phyloP scores from a whole-genome alignment of 257 asterid species.

The Fraxinus anomala region DNA sequence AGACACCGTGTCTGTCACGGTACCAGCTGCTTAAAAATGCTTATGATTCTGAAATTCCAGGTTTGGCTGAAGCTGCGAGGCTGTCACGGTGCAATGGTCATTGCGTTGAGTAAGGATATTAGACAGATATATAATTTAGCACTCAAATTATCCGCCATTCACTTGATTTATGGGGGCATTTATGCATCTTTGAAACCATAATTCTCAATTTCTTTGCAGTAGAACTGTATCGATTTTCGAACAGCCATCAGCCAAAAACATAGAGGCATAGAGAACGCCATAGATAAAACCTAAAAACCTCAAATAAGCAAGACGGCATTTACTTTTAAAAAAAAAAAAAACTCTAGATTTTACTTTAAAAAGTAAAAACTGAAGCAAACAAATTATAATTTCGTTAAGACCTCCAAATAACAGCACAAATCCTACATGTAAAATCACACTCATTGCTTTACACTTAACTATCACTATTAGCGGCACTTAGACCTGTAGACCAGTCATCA shows the following conservation, averaged over 20 bases:
- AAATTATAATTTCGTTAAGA: not conserved
- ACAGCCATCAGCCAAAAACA: not conserved
- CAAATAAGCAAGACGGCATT: too few species aligned
- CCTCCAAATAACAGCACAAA: not conserved
- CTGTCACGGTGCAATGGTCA: not conserved
- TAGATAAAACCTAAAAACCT: too few species aligned
- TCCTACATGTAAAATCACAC: not conserved
- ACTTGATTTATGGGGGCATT: not conserved
- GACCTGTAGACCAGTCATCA: not conserved
- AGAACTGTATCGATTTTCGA: not conserved
- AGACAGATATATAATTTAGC: not conserved
- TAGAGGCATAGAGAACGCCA: not conserved
- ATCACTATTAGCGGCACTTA: not conserved
- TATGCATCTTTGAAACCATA: not conserved
- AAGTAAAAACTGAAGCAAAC: not conserved
- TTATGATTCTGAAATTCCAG: too few species aligned
- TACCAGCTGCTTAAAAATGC: too few species aligned
- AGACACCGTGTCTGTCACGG: too few species aligned
- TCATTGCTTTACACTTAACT: not conserved
- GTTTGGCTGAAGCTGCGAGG: not conserved
- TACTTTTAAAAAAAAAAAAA: too few species aligned
- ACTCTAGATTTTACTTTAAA: not conserved
- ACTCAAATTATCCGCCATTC: not conserved
- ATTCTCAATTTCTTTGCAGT: not conserved
- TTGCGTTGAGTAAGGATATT: not conserved